Base-by-base conservation (phyloP, 306 rosid species). In the Canavalia gladiata region DNA sequence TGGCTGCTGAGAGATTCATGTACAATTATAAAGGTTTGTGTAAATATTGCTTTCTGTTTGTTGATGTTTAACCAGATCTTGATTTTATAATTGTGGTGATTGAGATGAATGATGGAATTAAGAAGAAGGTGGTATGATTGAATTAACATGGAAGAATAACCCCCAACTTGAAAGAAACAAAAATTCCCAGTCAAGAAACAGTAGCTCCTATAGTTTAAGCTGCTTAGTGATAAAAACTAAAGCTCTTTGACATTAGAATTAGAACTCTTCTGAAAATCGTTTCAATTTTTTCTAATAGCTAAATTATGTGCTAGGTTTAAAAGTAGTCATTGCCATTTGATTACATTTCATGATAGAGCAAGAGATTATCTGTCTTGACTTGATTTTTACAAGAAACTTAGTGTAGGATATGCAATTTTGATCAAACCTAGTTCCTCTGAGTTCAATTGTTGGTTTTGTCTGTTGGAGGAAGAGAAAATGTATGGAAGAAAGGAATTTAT, bases 21-120 rank as follows among this genome's bases (percentile, higher is more conserved):
- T 84, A 59, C 81, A 79, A 80, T 68, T 90, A 82, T 82, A 88
- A 87, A 89, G 95, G 97, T 94, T 83, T 46, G 84, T 71, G 34
- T 57, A 43, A 28, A 57, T 43, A 45, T 69, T 72, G 8, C 6
- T 34, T 70, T 57, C 52, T 34, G 25, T 74, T 43, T 80, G 52
- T 59, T 46, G 18, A 6, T 46, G 64, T 62, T 68, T 76, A 52
- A 30, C 47, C 66, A 2, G 75, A 65, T 65, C 31, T 72, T 25
- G 56, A 71, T 39, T 51, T 62, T 68, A 3, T 43, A 74, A 13
- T 60, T 45, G 68, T 58, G 18, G 31, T 58, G 43, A 12, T 25
- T 8, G 63, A 63, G 34, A 29, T 37, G 59, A 62, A 69, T 52
- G 33, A 37, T 8, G 28, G 78, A 43, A 69, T 39, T 8, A 57